Base-by-base conservation (phyloP, 345 rosid species). In the Salix viminalis region DNA sequence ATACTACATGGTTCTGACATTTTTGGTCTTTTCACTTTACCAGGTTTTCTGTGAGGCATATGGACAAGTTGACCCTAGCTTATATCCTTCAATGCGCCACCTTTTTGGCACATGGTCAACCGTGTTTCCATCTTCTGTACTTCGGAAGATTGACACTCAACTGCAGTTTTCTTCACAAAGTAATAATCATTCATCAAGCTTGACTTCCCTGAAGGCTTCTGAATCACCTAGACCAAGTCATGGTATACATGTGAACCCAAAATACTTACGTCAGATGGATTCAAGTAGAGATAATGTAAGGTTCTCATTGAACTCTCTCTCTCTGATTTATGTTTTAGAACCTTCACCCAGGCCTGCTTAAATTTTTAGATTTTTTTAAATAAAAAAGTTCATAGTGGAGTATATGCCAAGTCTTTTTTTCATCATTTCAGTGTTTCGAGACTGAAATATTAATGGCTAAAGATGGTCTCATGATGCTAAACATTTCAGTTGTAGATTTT, bases 231-330 rank as follows among this genome's bases (percentile, higher is more conserved):
- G 91, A 72, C 93, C 96, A 79, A 73, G 90, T 12, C 92, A 91
- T 84, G 91, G 98, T 78, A 96, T 96, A 77, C 99, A 96, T 90
- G 98, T 96, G 79, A 96, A 96, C 80, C 98, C 99, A 15, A 94
- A 94, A 84, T 96, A 96, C 71, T 81, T 96, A 65, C 92, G 96
- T 68, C 96, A 89, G 84, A 69, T 89, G 85, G 97, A 94, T 72
- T 79, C 93, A 72, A 82, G 86, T 50, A 78, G 85, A 8, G 92
- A 96, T 72, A 89, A 65, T 85, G 99, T 96, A 91, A 88, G 96
- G 66, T 69, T 80, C 79, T 79, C 56, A 34, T 58, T 78, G 58
- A 64, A 26, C 61, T 70, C 26, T 75, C 34, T 7, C 61, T 77
- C 56, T 15, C 11, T 2, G 26, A 37, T 39, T 54, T 65, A 14